phyloP scores from a whole-genome alignment of 2,329 filamentous ascomycete genomes.

The Hypoxylon sp. region DNA sequence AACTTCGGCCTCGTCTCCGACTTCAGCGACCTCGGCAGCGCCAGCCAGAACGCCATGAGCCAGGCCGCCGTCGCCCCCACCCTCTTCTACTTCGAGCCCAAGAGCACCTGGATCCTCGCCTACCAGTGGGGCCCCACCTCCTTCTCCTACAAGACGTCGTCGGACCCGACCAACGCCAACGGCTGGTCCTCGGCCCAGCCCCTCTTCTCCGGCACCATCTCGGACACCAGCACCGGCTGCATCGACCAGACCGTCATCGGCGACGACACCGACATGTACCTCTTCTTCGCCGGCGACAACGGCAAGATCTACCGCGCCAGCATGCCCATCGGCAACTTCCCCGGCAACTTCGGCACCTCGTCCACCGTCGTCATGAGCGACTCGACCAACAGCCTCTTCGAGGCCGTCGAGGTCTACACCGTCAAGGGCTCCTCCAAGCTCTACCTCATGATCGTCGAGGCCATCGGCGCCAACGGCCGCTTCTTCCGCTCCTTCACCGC shows the following conservation, averaged over 20 bases:
- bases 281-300: conserved; percentile 74
- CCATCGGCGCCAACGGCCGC: conserved; percentile 63
- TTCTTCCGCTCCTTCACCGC: conserved; percentile 75
- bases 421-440: conserved; percentile 55
- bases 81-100: conserved; percentile 69
- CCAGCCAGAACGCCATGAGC: conserved; percentile 61
- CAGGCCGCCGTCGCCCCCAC: conserved; percentile 63
- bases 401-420: conserved; percentile 72
- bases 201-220: conserved; percentile 64
- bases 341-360: conserved; percentile 62
- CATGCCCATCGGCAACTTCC: conserved; percentile 70
- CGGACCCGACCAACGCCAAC: conserved; percentile 63
- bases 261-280: conserved; percentile 67
- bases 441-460: conserved; percentile 75
- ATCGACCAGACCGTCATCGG: conserved; percentile 73
- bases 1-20: conserved; percentile 62
- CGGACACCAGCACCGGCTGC: conserved; percentile 57
- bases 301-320: conserved; percentile 70
- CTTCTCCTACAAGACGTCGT: conserved; percentile 68
- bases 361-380: conserved; percentile 61
- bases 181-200: conserved; percentile 62
- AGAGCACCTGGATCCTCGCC: conserved; percentile 69
- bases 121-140: conserved; percentile 68
- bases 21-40: conserved; percentile 60
- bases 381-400: conserved; percentile 65